phyloP scores from a whole-genome alignment of 148 eudicot genomes.

The Drosera capensis region DNA sequence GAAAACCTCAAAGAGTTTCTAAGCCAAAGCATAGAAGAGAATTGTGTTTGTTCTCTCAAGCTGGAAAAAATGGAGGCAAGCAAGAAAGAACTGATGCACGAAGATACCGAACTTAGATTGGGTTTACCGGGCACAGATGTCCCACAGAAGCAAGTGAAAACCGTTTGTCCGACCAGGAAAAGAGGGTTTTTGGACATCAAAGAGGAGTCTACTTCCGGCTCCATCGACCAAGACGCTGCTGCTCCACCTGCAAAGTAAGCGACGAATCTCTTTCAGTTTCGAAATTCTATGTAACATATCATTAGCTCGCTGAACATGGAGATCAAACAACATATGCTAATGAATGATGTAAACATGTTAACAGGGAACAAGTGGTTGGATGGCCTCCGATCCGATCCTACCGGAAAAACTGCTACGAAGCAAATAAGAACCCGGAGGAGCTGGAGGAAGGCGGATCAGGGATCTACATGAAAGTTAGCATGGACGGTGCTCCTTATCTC shows the following conservation, averaged over 20 bases:
- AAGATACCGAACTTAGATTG: conserved; percentile 23
- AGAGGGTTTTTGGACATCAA: conserved; percentile 10
- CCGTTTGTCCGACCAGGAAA: conserved; percentile 3
- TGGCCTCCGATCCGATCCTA: conserved; percentile 28
- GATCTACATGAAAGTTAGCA: conserved; percentile 22
- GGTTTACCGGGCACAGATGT: conserved; percentile 16
- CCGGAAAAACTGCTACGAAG: conserved; percentile 16
- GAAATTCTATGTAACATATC: background rate
- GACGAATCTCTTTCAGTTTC: background rate
- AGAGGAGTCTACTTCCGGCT: conserved; percentile 15
- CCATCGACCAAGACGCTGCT: background rate
- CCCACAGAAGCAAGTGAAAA: conserved; percentile 1
- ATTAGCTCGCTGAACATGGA: background rate
- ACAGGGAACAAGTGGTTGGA: conserved; percentile 23
- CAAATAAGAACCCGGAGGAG: conserved; percentile 16
- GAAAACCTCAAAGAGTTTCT: too few species aligned
- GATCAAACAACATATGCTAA: background rate
- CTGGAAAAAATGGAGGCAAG: conserved; percentile 10
- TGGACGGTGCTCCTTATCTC: conserved; percentile 30
- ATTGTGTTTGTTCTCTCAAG: too few species aligned
- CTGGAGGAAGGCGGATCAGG: conserved; percentile 1
- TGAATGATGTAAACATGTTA: background rate
- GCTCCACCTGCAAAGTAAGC: conserved; percentile 22
- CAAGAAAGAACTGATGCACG: conserved; percentile 14
- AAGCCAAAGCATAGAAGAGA: too few species aligned